Evolutionary conservation across 495 filamentous ascomycete genomes (phyloP), one percentile per base, ranked within the genome.

Genomic region (Wilcoxina mikolae): DNA sequence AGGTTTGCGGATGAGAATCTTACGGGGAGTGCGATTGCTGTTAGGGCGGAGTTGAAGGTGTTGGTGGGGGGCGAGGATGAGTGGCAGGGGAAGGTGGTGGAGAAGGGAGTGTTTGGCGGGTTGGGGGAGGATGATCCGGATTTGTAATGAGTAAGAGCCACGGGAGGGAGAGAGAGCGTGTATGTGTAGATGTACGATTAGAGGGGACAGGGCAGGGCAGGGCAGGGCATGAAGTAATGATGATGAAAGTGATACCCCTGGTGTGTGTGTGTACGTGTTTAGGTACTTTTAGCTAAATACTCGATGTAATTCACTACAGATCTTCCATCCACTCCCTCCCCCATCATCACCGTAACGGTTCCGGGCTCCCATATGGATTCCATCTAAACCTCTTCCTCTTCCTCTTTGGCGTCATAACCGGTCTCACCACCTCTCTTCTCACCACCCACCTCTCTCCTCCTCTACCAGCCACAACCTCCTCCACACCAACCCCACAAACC

Each of bases 61-160:
- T 25, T 49, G 9, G 46, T 49, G 12, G 46, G 46, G 12, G 46
- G 46, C 5, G 24, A 49, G 24, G 46, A 49, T 9, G 46, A 49
- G 3, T 3, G 4, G 24, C 7, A 9, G 46, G 46, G 46, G 11
- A 43, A 43, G 17, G 29, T 49, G 27, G 27, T 3, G 9, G 27
- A 49, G 25, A 49, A 49, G 46, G 46, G 46, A 11, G 23, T 15
- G 9, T 49, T 49, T 20, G 23, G 23, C 12, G 25, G 12, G 12
- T 15, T 27, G 12, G 25, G 25, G 24, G 46, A 49, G 12, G 46
- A 49, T 12, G 46, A 49, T 29, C 46, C 46, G 1, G 46, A 49
- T 29, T 29, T 49, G 46, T 49, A 49, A n/a, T 9, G 31, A 38
- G 35, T 12, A 18, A 39, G 12, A 15, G 35, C 4, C 12, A 15